phyloP scores from a whole-genome alignment of 257 asterid genomes.

The Plantago elongata region DNA sequence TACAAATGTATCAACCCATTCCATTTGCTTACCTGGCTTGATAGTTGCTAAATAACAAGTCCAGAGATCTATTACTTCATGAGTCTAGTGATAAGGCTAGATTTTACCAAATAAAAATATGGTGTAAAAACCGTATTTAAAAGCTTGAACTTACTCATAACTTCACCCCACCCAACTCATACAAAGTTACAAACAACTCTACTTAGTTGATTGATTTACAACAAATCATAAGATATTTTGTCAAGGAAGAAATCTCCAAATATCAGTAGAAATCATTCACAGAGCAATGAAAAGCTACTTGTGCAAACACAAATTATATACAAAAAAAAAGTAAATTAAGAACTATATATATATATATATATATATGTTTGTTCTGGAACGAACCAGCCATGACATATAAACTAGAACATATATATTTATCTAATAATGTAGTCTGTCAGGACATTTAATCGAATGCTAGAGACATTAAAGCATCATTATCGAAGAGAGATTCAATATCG shows the following conservation, averaged over 20 bases:
- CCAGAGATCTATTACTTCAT: no score
- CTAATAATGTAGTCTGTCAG: not conserved
- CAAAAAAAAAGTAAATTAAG: not conserved
- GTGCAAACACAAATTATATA: constrained; percentile 26
- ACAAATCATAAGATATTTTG: not conserved
- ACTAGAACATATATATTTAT: constrained; percentile 15
- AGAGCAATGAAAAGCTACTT: not conserved
- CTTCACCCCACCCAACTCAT: no score
- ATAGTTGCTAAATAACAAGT: no score
- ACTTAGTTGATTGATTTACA: not conserved
- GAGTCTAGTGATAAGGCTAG: no score
- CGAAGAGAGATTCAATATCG: constrained; percentile 56
- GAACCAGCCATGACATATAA: constrained; percentile 14
- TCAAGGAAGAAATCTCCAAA: not conserved
- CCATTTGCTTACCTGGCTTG: no score
- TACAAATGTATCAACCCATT: no score
- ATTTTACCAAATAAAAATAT: no score
- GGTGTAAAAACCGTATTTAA: no score
- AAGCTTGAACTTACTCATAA: no score
- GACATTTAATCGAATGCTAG: constrained; percentile 51
- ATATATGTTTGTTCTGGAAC: not conserved
- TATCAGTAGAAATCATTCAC: constrained; percentile 17
- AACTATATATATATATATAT: not conserved
- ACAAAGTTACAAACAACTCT: no score
- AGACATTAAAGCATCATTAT: constrained; percentile 84